Evolutionary conservation across 2,329 filamentous ascomycete genomes (phyloP), one percentile per base, ranked within the genome.

Genomic region (Uncinocarpus reesii): DNA sequence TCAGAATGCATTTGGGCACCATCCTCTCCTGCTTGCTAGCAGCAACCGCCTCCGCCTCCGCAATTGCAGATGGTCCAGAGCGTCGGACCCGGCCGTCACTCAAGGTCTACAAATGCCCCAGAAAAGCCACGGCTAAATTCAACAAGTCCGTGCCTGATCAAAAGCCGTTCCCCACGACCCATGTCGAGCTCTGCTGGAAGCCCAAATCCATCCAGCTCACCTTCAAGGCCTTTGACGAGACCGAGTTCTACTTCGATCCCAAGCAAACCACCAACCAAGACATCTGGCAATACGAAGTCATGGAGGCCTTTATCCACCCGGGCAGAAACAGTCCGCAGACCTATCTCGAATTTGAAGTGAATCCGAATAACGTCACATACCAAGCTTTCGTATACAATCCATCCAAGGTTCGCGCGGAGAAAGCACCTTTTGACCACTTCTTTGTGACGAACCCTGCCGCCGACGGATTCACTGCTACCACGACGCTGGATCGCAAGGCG

Each of bases 311-410:
- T 55, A 65, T 75, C 52, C 63, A 69, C 56, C 64, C 59, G 28
- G 72, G 72, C 45, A 67, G 61, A 51, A 62, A 65, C 32, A 69
- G 74, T 56, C 72, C 72, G 0, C 62, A 68, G 59, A 71, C 66
- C 1, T 75, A 75, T 55, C 62, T 75, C 50, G 72, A 75, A 60
- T 71, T 73, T 55, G 72, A 75, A 57, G 66, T 75, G 35, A 72
- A 59, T 56, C 72, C 72, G 42, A 71, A 72, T 62, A 75, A 75
- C 51, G 65, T 70, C 45, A 75, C 71, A 18, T 75, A 71, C 61
- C 70, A 74, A 53, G 69, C 71, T 7, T 71, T 73, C 51, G 67
- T 75, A 55, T 74, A 71, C 61, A 75, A 75, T 55, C 72, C 71
- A 3, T 66, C 68, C 55, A 73, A 74, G 53, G 62, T 66, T 11